phyloP scores from a whole-genome alignment of 2,329 filamentous ascomycete species.

The Knoxdaviesia proteae region DNA sequence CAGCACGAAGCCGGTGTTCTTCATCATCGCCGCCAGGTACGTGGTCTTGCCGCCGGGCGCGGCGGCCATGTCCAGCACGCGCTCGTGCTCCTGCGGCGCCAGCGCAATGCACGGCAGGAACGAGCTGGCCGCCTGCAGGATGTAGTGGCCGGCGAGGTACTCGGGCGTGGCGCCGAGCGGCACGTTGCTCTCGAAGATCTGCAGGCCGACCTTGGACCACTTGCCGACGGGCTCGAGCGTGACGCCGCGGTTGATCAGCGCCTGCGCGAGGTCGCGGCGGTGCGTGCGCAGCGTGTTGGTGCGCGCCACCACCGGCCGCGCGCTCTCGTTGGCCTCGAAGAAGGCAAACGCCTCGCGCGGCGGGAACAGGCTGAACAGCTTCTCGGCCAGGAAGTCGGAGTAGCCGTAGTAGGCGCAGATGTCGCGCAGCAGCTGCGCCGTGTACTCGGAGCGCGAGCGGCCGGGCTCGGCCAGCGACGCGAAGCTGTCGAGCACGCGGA shows the following conservation, averaged over 20 bases:
- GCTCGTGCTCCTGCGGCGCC: constrained; percentile 79
- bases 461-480: constrained; percentile 59
- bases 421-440: constrained; percentile 67
- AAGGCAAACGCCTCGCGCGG: constrained; percentile 91
- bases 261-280: constrained; percentile 65
- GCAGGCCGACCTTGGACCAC: constrained; percentile 94
- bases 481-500: constrained; percentile 81
- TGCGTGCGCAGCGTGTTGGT: constrained; percentile 81
- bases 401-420: constrained; percentile 96
- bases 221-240: constrained; percentile 93
- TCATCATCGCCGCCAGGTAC: constrained; percentile 90
- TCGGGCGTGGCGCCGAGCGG: constrained; percentile 89
- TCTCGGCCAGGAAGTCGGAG: constrained; percentile 83
- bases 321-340: constrained; percentile 95
- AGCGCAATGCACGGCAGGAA: constrained; percentile 97
- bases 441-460: constrained; percentile 74
- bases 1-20: constrained; percentile 82
- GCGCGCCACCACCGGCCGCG: constrained; percentile 81
- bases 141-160: constrained; percentile 94
- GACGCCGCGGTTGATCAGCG: constrained; percentile 88
- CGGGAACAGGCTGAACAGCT: constrained; percentile 81
- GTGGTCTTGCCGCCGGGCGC: constrained; percentile 94
- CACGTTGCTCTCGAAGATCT: constrained; percentile 75
- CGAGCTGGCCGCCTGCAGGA: constrained; percentile 86
- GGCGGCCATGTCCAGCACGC: constrained; percentile 82